Evolutionary conservation across 345 rosid species (phyloP), one percentile per base, ranked within the genome.

Genomic region (Salix koriyanagi): DNA sequence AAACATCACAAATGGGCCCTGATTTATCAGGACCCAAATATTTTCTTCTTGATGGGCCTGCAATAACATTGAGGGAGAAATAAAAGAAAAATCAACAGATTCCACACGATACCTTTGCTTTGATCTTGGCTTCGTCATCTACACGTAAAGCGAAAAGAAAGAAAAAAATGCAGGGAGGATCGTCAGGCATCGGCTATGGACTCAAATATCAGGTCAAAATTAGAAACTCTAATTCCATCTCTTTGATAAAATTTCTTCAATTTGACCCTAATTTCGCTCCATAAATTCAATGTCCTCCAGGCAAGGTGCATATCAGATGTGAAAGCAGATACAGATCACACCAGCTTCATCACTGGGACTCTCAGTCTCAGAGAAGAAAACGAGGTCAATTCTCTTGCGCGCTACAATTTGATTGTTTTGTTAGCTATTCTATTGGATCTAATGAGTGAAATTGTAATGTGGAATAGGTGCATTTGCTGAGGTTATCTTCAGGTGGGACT

Each of bases 261-360:
- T 46, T 2, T 8, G 39, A 37, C 30, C 80, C 66, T 73, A 67
- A 28, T 80, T 72, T 26, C 0, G 66, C 4, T 28, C 69, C 32
- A 58, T 77, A 34, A 34, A 28, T 65, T 66, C 69, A n/a, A n/a
- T 26, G 19, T 36, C 37, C 21, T 42, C 6, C 88, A 96, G 98
- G 97, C 99, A 32, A 79, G 99, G 82, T 93, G 99, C 87, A 91
- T 92, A 69, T 83, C 99, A 9, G 98, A 93, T 82, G 96, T 96
- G 25, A 92, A 90, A 84, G 99, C 99, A 28, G 98, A 92, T 84
- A 86, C 91, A 2, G 99, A 93, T 82, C 94, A 92, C 84, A 91
- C 99, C 69, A 91, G 96, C 90, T 96, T 96, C 82, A 89, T 93
- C 85, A 84, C 99, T n/a, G 96, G 98, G 70, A 93, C 97, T 75